Evolutionary conservation across 768 basidiomycete species (phyloP).

Genomic region (Hypsizygus marmoreus): DNA sequence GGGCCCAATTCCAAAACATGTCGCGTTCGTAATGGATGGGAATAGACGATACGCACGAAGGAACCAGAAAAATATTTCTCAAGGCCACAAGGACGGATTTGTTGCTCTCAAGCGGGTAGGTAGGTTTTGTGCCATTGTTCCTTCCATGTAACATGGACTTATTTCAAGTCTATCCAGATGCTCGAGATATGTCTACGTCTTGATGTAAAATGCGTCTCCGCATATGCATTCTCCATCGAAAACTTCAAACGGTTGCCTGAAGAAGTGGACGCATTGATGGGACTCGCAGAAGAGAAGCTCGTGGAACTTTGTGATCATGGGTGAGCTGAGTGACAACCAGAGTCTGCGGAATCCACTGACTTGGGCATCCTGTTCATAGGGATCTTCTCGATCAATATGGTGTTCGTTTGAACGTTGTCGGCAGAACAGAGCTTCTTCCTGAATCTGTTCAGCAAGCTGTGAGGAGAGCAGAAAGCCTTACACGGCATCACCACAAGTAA

Average conservation of each 20-base stretch:
- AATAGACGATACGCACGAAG: constrained; percentile 87
- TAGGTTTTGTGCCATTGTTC: constrained; percentile 10
- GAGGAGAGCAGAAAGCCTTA: constrained; percentile 72
- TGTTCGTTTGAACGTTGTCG: constrained; percentile 83
- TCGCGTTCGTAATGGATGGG: constrained; percentile 98
- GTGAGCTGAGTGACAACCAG: constrained; percentile 50
- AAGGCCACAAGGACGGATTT: constrained; percentile 89
- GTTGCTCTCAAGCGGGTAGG: constrained; percentile 75
- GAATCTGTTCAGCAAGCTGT: constrained; percentile 70
- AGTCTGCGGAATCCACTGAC: too few species aligned
- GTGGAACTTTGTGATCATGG: constrained; percentile 79
- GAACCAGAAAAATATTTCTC: constrained; percentile 59
- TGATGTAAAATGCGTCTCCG: constrained; percentile 81
- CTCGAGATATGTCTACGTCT: constrained; percentile 84
- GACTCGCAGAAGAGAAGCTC: constrained; percentile 74
- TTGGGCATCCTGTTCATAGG: constrained; percentile 41
- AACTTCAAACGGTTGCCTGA: constrained; percentile 88
- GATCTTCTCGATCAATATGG: constrained; percentile 81
- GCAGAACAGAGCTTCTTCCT: constrained; percentile 76
- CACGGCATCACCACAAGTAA: constrained; percentile 71
- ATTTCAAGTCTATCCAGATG: constrained; percentile 51
- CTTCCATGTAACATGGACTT: background rate
- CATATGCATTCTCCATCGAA: constrained; percentile 98
- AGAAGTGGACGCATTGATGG: constrained; percentile 89
- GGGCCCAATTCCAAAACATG: constrained; percentile 86